These are phyloP conservation scores for Byssoonygena ceratinophila DNA, from an alignment of 2,329 filamentous ascomycete species.

Conservation along the genomic window DNA sequence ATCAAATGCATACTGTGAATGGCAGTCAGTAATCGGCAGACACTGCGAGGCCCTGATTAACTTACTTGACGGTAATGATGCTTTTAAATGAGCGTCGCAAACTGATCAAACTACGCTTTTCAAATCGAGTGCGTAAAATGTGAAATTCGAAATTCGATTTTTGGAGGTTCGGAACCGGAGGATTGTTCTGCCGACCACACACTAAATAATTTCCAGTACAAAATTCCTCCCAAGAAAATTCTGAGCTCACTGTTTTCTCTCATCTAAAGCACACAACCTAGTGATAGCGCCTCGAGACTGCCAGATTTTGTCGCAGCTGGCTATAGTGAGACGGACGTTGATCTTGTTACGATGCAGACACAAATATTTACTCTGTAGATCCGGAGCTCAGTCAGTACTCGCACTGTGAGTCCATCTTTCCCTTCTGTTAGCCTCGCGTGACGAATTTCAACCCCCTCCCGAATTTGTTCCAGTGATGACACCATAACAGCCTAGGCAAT, in stretches of 20 bases:
- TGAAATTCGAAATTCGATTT: neutral
- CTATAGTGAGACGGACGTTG: too few relatives aligned
- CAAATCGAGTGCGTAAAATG: neutral
- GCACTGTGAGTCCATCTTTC: neutral
- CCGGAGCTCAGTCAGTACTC: too few relatives aligned
- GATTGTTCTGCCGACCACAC: neutral
- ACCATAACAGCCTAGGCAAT: conserved; percentile 36
- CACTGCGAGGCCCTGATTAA: neutral
- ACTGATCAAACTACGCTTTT: neutral
- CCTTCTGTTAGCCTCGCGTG: neutral
- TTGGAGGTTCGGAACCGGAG: neutral
- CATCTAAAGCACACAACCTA: neutral
- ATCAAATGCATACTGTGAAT: conserved; percentile 63
- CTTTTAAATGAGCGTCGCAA: neutral
- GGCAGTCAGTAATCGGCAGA: too few relatives aligned
- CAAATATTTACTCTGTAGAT: too few relatives aligned
- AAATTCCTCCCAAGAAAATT: neutral
- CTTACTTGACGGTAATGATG: conserved; percentile 8
- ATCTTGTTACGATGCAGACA: too few relatives aligned
- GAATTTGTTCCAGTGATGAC: conserved; percentile 36
- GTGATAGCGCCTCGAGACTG: neutral
- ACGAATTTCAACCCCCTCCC: neutral
- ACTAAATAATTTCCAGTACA: neutral
- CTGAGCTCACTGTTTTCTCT: neutral
- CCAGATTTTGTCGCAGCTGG: neutral